Evolutionary conservation across 148 eudicot species (phyloP).

Genomic region (Arbutus unedo): DNA sequence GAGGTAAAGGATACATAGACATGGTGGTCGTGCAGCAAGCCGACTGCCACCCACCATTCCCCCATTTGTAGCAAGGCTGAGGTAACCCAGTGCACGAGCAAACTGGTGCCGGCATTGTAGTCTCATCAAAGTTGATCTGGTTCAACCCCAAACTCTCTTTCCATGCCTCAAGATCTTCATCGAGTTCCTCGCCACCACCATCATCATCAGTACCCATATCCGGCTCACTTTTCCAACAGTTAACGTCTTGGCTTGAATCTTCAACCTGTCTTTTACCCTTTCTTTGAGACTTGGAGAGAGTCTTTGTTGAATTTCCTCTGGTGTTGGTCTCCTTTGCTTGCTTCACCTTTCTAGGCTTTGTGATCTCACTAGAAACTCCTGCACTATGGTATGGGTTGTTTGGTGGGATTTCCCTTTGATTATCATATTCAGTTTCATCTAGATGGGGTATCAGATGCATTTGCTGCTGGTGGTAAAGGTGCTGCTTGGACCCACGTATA

Average conservation of each 20-base stretch:
- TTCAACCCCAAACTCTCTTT: slow-evolving; percentile 34
- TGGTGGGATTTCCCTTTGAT: slow-evolving; percentile 19
- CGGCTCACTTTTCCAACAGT: slow-evolving; percentile 21
- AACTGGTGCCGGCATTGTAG: slow-evolving; percentile 43
- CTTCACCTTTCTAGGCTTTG: slow-evolving; percentile 33
- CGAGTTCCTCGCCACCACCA: slow-evolving; percentile 22
- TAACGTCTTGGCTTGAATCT: not conserved
- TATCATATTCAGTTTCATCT: slow-evolving; percentile 11
- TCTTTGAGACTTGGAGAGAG: slow-evolving; percentile 21
- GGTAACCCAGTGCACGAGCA: slow-evolving; percentile 48
- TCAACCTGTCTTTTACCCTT: slow-evolving; percentile 25
- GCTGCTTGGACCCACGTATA: slow-evolving; percentile 20
- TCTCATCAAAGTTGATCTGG: slow-evolving; percentile 38
- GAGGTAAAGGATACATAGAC: slow-evolving; percentile 43
- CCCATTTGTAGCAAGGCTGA: slow-evolving; percentile 53
- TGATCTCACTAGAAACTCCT: slow-evolving; percentile 16
- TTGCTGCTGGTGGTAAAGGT: slow-evolving; percentile 24
- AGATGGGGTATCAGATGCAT: slow-evolving; percentile 18
- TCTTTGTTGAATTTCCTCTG: slow-evolving; percentile 12
- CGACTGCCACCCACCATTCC: slow-evolving; percentile 50
- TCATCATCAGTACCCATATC: slow-evolving; percentile 22
- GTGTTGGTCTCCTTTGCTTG: slow-evolving; percentile 24
- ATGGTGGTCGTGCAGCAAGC: slow-evolving; percentile 46
- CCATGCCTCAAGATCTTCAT: slow-evolving; percentile 26
- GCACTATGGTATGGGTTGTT: not conserved